A percentile compares a stretch with the other conserved stretches of the same genome.
Evolutionary conservation across 2,329 filamentous ascomycete genomes (phyloP).

Genomic region (Colletotrichum musicola): DNA sequence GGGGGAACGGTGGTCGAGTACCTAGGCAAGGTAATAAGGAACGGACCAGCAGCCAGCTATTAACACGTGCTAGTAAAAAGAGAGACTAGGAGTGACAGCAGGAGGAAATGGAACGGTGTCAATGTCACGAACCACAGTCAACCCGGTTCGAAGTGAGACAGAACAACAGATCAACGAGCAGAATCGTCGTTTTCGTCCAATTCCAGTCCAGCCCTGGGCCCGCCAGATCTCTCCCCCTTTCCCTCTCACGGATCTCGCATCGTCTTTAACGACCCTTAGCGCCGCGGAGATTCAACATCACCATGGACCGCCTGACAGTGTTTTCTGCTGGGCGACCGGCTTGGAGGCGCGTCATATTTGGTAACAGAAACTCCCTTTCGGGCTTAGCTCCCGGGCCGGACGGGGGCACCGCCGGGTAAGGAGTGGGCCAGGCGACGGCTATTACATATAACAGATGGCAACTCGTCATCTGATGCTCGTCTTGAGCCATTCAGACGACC

Average conservation of each 20-base stretch:
- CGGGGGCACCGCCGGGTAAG: slow-evolving; percentile 20
- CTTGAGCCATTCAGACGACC: slow-evolving; percentile 13
- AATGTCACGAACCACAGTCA: background rate
- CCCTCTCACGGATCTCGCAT: slow-evolving; percentile 9
- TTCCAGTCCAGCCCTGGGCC: background rate
- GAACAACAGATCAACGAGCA: too few species aligned
- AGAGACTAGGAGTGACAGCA: too few species aligned
- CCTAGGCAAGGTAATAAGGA: too few species aligned
- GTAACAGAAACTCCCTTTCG: slow-evolving; percentile 44
- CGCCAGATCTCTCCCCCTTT: background rate
- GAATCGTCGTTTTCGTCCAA: slow-evolving; percentile 10
- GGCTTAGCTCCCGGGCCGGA: slow-evolving; percentile 37
- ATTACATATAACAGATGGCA: slow-evolving; percentile 36
- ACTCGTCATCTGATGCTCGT: slow-evolving; percentile 24
- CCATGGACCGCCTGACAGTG: slow-evolving; percentile 28
- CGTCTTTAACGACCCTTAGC: slow-evolving; percentile 19
- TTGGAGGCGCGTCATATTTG: slow-evolving; percentile 42
- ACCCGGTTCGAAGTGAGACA: too few species aligned
- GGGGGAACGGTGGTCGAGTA: too few species aligned
- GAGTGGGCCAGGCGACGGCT: slow-evolving; percentile 16
- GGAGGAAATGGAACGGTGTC: too few species aligned
- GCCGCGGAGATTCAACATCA: slow-evolving; percentile 46
- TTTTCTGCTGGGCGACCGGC: slow-evolving; percentile 20
- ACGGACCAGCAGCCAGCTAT: too few species aligned
- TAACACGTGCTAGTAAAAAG: too few species aligned